Base-by-base conservation (phyloP, 2,329 filamentous ascomycete species). In the Ciborinia camelliae region DNA sequence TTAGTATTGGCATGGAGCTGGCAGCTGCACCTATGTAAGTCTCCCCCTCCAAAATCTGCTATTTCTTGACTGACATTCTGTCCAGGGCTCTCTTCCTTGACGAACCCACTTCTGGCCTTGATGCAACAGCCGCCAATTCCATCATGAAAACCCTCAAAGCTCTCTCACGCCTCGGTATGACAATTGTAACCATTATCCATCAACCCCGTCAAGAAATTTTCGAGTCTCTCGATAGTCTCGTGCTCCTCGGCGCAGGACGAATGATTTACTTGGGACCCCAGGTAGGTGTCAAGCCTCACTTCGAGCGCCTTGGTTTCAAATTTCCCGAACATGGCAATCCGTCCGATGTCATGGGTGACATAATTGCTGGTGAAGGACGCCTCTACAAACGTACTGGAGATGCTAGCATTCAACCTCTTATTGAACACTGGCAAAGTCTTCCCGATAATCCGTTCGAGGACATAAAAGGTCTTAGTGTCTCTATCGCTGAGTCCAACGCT, bases 61-160 rank as follows among this genome's bases (percentile, higher is more conserved):
- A 18, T 23, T 26, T 9, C 32, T 43, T 43, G 2, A 39, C 54
- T 58, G 15, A 64, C 51, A 37, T 37, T 28, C 23, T 37, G 15
- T 3, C 28, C 7, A 63, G 61, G 70, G 78, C 87, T 0, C 75
- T 88, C 0, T 88, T 87, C 74, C 79, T 87, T 9, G 85, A 88
- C 58, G 84, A 87, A 71, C 85, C 85, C 15, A 82, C 86, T 63
- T 74, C 81, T 23, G 87, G 87, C 47, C 80, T 90, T 0, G 87
- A 90, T 71, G 83, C 81, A 0, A 83, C 88, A 73, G 84, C 81
- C 54, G 83, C 86, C 0, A 88, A 84, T 81, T 83, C 86, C 0
- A 89, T 90, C 52, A 82, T 83, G 65, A 75, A 81, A 0, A 85
- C 89, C 70, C 75, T 90, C 1, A 81, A 85, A 62, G 87, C 86